Base-by-base conservation (phyloP, 2,329 filamentous ascomycete species). In the Colletotrichum gloeosporioides region DNA sequence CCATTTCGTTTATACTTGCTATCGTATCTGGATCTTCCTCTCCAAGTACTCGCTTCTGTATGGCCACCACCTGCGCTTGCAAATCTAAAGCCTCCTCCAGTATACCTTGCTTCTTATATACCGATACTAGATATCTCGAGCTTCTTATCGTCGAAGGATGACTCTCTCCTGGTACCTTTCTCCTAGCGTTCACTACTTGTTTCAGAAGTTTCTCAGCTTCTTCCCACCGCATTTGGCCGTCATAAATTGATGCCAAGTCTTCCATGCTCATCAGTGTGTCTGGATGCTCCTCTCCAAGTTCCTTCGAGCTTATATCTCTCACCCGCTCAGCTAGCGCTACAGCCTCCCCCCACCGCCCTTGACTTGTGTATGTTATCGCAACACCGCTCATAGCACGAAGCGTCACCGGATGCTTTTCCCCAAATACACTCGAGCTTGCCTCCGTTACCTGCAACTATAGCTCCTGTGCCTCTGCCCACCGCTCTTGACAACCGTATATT, bases 381-480 rank as follows among this genome's bases (percentile, higher is more conserved):
- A 49, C 3, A 12, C 3, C 9, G 18, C 3, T n/a, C 18, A 49
- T 49, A 12, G 2, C 2, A n/a, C 1, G 5, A n/a, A 49, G 9
- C 10, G 39, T 49, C 18, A 0, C 3, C 9, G 2, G 10, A 12
- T 49, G 1, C 39, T 49, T 49, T 7, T n/a, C 39, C 39, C 39
- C 39, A 12, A 12, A 12, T 12, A n/a, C 3, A 12, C 39, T 49
- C 5, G 3, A n/a, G 5, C 1, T n/a, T 49, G 9, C 39, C 57
- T 76, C 69, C 15, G 69, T 73, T 2, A 73, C 57, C 39, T 13
- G n/a, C 15, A 61, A 2, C 0, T 65, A 6, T 27, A 73, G 59
- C 65, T 66, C 13, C 29, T 76, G 65, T 4, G 74, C 70, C 70
- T 76, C 59, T 22, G 39, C 10, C 70, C 59, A 70, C 10, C 39